Evolutionary conservation across 768 basidiomycete genomes (phyloP), one percentile per base, ranked within the genome.

Genomic region (Termitomyces titanicus): DNA sequence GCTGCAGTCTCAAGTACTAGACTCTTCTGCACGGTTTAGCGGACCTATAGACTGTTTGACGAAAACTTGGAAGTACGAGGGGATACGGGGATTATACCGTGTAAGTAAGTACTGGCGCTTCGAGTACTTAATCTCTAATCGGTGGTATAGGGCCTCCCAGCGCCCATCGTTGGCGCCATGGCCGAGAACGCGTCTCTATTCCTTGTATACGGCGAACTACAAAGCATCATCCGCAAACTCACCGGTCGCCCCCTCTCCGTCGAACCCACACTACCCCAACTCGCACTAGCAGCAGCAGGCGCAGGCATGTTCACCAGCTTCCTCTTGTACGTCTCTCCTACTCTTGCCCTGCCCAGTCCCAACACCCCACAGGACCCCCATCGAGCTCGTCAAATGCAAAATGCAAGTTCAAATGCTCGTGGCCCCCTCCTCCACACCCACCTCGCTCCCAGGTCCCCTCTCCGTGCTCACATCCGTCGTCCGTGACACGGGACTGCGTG

Each of bases 371-470:
- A 93, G 92, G 27, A 97, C 94, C 0, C 95, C 95, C 1, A 87
- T 98, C 54, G 95, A 97, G 64, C 86, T 97, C 47, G 83, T 98
- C 55, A 97, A 98, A 72, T 97, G 94, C 75, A 92, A 93, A 70
- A 96, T 98, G 94, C 95, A 97, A 69, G 95, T 97, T 2, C 94
- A 96, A 66, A 88, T 92, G 82, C 83, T 96, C 33, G 60, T 66
- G 3, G 33, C 61, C 0, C 63, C 63, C 15, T 25, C 64, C 6
- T 35, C 64, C 3, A 34, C 58, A 31, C 29, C 63, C 15, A 51
- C 68, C 34, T 54, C 45, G 29, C 81, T 88, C 0, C 88, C 90
- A 10, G 95, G 96, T 0, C 89, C 92, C 0, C 69, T 91, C 43
- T 72, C 81, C 2, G 80, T 97, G 53, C 72, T 93, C 50, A 72